Evolutionary conservation across 768 basidiomycete species (phyloP), one percentile per base, ranked within the genome.

Genomic region (Termitomyces sp.): DNA sequence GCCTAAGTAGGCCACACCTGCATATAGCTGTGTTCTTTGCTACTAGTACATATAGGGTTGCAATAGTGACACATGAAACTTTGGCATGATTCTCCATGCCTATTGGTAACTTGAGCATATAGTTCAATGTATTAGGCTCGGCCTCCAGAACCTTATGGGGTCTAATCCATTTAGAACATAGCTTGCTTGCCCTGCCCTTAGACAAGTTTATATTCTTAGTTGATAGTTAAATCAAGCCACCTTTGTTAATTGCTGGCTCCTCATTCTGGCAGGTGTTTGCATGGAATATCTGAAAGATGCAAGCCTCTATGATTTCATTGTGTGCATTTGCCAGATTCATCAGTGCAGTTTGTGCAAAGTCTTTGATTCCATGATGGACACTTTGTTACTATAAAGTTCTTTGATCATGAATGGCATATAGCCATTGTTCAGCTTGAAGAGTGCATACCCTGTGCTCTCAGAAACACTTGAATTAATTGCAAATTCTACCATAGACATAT

Each of bases 91-190:
- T n/a, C n/a, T n/a, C n/a, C n/a, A n/a, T n/a, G n/a, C n/a, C n/a
- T n/a, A n/a, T n/a, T n/a, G n/a, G n/a, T n/a, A n/a, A n/a, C n/a
- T n/a, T n/a, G n/a, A n/a, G n/a, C n/a, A n/a, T n/a, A n/a, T n/a
- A n/a, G n/a, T n/a, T n/a, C n/a, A n/a, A n/a, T n/a, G n/a, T n/a
- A n/a, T n/a, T n/a, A n/a, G n/a, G n/a, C n/a, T 71, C 0, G 66
- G 66, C 16, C 16, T 63, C 33, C 0, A 67, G 2, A 0, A 78
- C 68, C 2, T 62, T 54, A 53, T 69, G 79, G 0, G 76, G 79
- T 9, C 78, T 75, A 9, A 76, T 66, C 48, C 61, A 77, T 36
- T 72, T 74, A 1, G 74, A 76, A 6, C 66, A 63, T 1, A 77
- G 60, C 46, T 77, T 77, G 42, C 24, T 31, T 27, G 22, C 47